Percentiles rank a stretch among this genome's conserved stretches.
Conservation (phyloP, 1,284 basidiomycete genomes). For the Papiliotrema terrestris region DNA sequence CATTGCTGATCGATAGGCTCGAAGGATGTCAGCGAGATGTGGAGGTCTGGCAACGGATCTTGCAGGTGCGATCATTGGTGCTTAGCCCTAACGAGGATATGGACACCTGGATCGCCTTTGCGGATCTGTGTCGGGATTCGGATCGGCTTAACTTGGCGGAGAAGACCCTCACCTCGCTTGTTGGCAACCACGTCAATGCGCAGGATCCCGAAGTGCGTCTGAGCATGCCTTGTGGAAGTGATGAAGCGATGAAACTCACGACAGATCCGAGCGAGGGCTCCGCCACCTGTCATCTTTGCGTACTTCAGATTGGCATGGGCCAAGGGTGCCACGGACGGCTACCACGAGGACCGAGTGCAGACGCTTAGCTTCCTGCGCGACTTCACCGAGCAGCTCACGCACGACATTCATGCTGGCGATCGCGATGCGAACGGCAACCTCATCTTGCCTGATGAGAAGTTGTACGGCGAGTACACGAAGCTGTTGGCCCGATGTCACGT, state of each 20-base stretch:
- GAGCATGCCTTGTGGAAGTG: not conserved
- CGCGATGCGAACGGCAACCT: conserved; percentile 46
- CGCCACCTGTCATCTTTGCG: conserved; percentile 95
- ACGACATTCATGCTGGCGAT: conserved; percentile 68
- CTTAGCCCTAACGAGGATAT: conserved; percentile 91
- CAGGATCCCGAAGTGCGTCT: conserved; percentile 33
- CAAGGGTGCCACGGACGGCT: conserved; percentile 53
- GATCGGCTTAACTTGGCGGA: conserved; percentile 86
- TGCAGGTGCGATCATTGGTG: conserved; percentile 93
- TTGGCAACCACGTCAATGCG: conserved; percentile 57
- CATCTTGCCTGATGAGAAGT: conserved; percentile 58
- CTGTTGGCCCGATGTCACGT: conserved; percentile 95
- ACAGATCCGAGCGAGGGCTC: conserved; percentile 66
- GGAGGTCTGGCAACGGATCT: conserved; percentile 97
- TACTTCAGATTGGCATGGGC: conserved; percentile 98
- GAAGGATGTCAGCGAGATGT: conserved; percentile 98
- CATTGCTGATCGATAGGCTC: conserved; percentile 55
- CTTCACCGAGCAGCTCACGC: conserved; percentile 72
- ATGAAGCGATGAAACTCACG: conserved; percentile 12
- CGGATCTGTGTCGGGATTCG: conserved; percentile 79
- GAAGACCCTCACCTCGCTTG: conserved; percentile 91
- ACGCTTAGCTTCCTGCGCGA: conserved; percentile 81
- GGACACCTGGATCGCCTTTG: conserved; percentile 95
- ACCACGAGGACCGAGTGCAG: conserved; percentile 56
- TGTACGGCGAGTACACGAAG: conserved; percentile 70